These are phyloP conservation scores for Morella rubra DNA, from an alignment of 306 rosid genomes.

Conservation along the genomic window DNA sequence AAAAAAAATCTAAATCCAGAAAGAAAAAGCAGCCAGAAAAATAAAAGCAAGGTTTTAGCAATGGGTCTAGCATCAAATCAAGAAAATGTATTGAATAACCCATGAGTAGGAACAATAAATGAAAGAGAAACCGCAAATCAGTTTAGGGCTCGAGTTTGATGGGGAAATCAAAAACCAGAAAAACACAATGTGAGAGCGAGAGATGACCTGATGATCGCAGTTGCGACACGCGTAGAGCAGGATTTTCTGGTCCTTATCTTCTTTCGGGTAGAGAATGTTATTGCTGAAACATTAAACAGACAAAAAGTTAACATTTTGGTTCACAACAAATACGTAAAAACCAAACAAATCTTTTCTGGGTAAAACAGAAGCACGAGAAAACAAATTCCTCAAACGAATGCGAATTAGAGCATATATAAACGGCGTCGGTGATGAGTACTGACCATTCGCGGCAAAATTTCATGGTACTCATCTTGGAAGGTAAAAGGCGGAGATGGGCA, in stretches of 20 bases:
- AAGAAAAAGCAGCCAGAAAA: background rate
- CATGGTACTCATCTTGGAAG: constrained; percentile 86
- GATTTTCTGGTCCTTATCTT: constrained; percentile 68
- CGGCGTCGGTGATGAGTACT: constrained; percentile 11
- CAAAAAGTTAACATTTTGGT: background rate
- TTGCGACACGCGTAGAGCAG: constrained; percentile 96
- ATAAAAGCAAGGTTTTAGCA: background rate
- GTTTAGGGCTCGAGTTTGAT: background rate
- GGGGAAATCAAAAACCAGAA: background rate
- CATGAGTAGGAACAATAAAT: background rate
- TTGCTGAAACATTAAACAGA: constrained; percentile 49
- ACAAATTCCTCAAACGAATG: background rate
- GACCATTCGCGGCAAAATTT: constrained; percentile 99
- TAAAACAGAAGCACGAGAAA: background rate
- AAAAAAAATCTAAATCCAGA: background rate
- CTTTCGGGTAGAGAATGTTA: constrained; percentile 94
- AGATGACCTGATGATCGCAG: constrained; percentile 84
- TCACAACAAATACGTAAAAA: background rate
- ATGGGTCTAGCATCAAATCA: background rate
- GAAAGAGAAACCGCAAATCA: background rate
- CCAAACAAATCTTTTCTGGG: background rate
- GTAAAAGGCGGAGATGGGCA: background rate
- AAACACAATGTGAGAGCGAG: background rate
- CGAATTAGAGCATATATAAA: background rate
- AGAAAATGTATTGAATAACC: background rate